Conservation (phyloP, 768 basidiomycete genomes). For the Mycena rebaudengoi region DNA sequence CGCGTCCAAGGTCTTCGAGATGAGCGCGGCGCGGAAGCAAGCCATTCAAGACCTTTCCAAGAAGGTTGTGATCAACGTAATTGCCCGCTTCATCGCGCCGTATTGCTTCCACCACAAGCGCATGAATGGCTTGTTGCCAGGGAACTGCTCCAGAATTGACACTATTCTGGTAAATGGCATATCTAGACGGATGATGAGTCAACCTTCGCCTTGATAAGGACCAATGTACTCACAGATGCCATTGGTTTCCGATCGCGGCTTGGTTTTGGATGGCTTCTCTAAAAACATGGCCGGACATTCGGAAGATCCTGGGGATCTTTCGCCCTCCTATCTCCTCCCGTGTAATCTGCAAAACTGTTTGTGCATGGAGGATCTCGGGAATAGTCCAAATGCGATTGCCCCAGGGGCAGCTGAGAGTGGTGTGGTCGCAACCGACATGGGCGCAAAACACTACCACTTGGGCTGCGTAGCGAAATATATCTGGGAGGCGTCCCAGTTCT, state of each 20-base stretch:
- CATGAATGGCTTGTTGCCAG: constrained; percentile 31
- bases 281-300: background rate
- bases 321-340: background rate
- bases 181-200: background rate
- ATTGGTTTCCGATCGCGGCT: background rate
- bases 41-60: constrained; percentile 33
- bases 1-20: constrained; percentile 26
- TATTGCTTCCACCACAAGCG: constrained; percentile 32
- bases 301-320: background rate
- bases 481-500: constrained; percentile 31
- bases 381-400: constrained; percentile 28
- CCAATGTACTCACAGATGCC: background rate
- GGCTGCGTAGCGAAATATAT: constrained; percentile 28
- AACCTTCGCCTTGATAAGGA: background rate
- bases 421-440: constrained; percentile 24
- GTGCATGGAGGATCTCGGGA: constrained; percentile 30
- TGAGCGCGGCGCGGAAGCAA: constrained; percentile 31
- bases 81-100: constrained; percentile 27
- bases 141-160: constrained; percentile 21
- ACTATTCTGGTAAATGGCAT: constrained; percentile 30
- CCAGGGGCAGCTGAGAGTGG: constrained; percentile 25
- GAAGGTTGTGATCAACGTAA: constrained; percentile 22
- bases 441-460: constrained; percentile 30
- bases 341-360: constrained; percentile 22
- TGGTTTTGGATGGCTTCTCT: background rate